Conservation (phyloP, 108 stramenopile genomes). For the Thalassiosira profunda region DNA sequence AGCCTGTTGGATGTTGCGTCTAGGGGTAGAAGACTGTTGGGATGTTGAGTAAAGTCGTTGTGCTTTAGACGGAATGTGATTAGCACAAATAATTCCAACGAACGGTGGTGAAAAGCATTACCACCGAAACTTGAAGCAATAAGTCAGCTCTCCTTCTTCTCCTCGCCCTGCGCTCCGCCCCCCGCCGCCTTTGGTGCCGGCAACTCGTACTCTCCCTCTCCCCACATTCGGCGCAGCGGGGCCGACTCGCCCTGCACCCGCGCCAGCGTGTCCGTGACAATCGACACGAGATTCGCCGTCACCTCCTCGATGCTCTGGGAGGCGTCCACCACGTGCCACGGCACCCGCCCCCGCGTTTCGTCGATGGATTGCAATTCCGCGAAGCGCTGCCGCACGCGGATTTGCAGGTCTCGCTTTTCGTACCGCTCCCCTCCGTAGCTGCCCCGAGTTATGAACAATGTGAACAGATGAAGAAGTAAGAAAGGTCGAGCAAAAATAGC, state of each 20-base stretch:
- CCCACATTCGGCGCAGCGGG: conserved; percentile 61
- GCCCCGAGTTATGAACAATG: neutral
- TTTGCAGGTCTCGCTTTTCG: conserved; percentile 86
- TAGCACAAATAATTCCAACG: no score
- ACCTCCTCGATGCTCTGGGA: conserved; percentile 83
- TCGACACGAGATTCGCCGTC: conserved; percentile 57
- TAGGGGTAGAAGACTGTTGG: no score
- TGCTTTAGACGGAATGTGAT: no score
- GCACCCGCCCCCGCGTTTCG: conserved; percentile 55
- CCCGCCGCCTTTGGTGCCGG: conserved; percentile 1
- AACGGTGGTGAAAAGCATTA: no score
- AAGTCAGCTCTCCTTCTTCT: conserved; percentile 16
- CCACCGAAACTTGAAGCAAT: no score
- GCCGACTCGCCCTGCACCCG: conserved; percentile 39
- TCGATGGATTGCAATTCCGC: conserved; percentile 72
- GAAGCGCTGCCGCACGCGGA: conserved; percentile 83
- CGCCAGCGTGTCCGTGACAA: conserved; percentile 65
- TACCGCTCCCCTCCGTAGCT: conserved; percentile 91
- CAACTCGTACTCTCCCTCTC: conserved; percentile 53
- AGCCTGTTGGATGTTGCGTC: no score
- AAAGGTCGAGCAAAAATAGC: neutral
- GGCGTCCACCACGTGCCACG: conserved; percentile 87
- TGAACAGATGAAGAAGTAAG: conserved; percentile 22
- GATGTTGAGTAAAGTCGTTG: no score
- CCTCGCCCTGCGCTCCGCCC: neutral